Base-by-base conservation (phyloP, 768 basidiomycete genomes). In the Boletus rex-veris region DNA sequence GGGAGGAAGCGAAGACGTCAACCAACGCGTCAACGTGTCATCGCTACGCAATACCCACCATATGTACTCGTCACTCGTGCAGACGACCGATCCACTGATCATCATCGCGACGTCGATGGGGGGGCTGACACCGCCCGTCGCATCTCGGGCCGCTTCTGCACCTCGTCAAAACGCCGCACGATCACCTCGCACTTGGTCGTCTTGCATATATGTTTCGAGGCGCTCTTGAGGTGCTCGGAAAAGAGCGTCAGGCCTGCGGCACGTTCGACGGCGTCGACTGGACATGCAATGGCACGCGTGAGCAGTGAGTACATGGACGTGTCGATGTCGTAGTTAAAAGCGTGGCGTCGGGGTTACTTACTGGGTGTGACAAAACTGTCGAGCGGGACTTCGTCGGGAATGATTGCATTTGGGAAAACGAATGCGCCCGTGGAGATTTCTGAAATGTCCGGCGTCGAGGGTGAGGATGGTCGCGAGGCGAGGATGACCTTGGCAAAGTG, bases 401-500 rank as follows among this genome's bases (percentile, higher is more conserved):
- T 98, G 50, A 80, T 75, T n/a, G 90, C 85, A 70, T 99, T 99
- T 0, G 97, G 97, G 12, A 99, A 80, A 7, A 98, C 91, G 67
- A 99, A 99, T 11, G 95, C 97, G 12, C 95, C 97, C 3, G 89
- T 83, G 0, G 90, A 83, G 41, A 96, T 76, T 60, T 98, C 93
- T 6, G 79, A 76, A 14, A 85, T 67, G 50, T 88, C 75, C 7
- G 84, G 90, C 1, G 79, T 86, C 35, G 80, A 80, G 10, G 90
- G 87, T 1, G 89, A 91, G 24, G 81, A 76, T 0, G 91, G 88
- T 58, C 81, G 81, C 0, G 90, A 80, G 2, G 89, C 80, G 48
- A 98, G 76, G 21, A 98, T 85, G 31, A 98, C 95, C 71, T 98
- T 98, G 31, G 96, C 95, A 68, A 98, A 98, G 68, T 99, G 97